Evolutionary conservation across 2,329 filamentous ascomycete genomes (phyloP).

Genomic region (Pseudogymnoascus sp.): DNA sequence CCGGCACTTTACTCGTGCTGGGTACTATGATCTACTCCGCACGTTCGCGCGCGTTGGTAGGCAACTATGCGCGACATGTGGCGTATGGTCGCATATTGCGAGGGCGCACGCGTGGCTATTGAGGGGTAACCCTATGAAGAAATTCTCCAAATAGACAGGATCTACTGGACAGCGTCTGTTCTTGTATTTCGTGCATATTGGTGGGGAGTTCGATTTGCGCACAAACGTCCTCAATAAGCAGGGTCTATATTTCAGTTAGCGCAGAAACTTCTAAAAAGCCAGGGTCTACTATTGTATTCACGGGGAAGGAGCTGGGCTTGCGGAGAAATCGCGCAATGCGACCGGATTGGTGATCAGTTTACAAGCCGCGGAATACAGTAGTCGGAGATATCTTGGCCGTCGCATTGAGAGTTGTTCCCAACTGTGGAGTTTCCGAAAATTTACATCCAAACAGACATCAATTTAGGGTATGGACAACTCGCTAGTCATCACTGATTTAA

Average conservation of each 20-base stretch:
- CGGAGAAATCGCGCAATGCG: not conserved
- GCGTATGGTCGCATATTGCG: not conserved
- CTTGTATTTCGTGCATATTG: not conserved
- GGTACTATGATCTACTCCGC: not conserved
- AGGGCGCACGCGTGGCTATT: not conserved
- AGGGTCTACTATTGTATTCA: not conserved
- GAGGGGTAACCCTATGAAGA: not conserved
- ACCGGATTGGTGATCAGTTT: not conserved
- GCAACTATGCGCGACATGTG: not conserved
- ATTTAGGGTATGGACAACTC: not conserved
- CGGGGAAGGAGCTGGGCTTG: not conserved
- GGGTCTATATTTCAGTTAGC: not conserved
- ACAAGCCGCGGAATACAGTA: not conserved
- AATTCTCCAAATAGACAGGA: not conserved
- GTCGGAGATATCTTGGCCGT: not conserved
- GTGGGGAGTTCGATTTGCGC: not conserved
- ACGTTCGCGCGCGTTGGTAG: not conserved
- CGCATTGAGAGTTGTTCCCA: not conserved
- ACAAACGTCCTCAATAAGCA: not conserved
- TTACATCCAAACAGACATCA: not conserved
- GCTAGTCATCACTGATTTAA: not conserved
- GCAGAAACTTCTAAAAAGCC: not conserved
- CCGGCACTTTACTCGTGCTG: not conserved
- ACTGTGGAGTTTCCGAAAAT: not conserved
- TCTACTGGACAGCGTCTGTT: not conserved